Conservation (phyloP, 208 protist species). For the Leptomonas seymouri region DNA sequence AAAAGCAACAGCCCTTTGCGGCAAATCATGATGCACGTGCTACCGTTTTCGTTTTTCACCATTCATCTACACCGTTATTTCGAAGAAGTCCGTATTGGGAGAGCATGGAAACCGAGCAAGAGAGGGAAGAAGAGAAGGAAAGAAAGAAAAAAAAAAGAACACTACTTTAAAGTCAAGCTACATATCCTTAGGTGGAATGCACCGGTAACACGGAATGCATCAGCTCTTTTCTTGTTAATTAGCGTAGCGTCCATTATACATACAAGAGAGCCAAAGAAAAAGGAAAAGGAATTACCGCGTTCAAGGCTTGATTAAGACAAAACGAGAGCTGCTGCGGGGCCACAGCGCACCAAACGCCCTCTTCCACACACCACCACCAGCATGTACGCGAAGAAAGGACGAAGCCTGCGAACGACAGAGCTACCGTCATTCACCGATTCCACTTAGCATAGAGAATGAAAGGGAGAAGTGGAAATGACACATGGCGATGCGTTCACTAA, state of each 20-base stretch:
- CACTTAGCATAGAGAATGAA: not conserved
- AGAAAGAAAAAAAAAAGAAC: constrained; percentile 9
- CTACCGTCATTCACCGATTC: not conserved
- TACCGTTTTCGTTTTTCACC: not conserved
- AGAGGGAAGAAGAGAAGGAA: constrained; percentile 7
- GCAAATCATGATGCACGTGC: not conserved
- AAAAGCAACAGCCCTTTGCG: too few species aligned
- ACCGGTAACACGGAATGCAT: constrained; percentile 1
- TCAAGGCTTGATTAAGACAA: constrained; percentile 4
- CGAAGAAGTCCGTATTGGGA: not conserved
- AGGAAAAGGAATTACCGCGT: constrained; percentile 7
- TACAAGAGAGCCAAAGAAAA: not conserved
- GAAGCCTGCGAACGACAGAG: constrained; percentile 8
- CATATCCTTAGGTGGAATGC: constrained; percentile 23
- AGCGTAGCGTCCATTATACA: not conserved
- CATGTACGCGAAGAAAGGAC: constrained; percentile 11
- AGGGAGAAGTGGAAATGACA: too few species aligned
- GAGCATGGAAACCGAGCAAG: constrained; percentile 4
- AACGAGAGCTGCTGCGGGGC: constrained; percentile 3
- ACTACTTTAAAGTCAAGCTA: constrained; percentile 9
- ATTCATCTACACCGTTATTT: not conserved
- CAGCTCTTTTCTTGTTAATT: constrained; percentile 5
- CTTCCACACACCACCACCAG: too few species aligned
- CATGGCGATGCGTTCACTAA: too few species aligned
- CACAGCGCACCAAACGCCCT: too few species aligned